Evolutionary conservation across 2,329 filamentous ascomycete species (phyloP).

Genomic region (Alternaria metachromatica): DNA sequence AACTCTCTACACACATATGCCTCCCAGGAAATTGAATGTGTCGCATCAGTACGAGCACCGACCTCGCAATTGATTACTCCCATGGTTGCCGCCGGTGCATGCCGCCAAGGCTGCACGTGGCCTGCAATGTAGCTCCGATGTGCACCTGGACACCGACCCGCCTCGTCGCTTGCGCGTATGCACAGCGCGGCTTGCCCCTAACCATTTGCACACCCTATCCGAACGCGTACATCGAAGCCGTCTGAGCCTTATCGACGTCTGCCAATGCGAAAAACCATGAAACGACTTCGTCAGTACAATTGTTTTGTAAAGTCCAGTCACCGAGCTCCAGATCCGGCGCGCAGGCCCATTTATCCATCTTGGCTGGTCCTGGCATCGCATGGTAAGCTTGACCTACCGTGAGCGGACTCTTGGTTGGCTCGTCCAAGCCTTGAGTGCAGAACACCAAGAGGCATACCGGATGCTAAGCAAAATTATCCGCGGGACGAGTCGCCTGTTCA

Average conservation of each 20-base stretch:
- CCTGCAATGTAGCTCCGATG: not conserved
- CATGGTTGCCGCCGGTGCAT: not conserved
- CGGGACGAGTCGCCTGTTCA: conserved; percentile 18
- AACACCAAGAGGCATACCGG: conserved; percentile 7
- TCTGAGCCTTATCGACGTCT: not conserved
- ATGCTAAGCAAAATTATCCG: conserved; percentile 16
- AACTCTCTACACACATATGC: not conserved
- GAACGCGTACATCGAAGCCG: not conserved
- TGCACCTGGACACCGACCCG: not conserved
- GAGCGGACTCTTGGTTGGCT: conserved; percentile 2
- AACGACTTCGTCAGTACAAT: not conserved
- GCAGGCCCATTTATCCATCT: conserved; percentile 26
- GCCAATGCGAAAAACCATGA: not conserved
- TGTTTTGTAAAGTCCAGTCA: not conserved
- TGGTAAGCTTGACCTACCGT: conserved; percentile 8
- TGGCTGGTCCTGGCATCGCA: conserved; percentile 18
- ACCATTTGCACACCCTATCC: not conserved
- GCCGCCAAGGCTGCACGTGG: not conserved
- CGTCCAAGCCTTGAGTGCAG: not conserved
- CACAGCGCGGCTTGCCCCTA: not conserved
- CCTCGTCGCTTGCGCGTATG: not conserved
- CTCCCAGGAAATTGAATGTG: not conserved
- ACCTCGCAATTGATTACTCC: not conserved
- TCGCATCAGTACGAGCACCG: not conserved
- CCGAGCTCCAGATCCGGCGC: conserved; percentile 10